These are phyloP conservation scores for Salisapilia sapeloensis DNA, from an alignment of 352 stramenopile genomes.

Conservation along the genomic window DNA sequence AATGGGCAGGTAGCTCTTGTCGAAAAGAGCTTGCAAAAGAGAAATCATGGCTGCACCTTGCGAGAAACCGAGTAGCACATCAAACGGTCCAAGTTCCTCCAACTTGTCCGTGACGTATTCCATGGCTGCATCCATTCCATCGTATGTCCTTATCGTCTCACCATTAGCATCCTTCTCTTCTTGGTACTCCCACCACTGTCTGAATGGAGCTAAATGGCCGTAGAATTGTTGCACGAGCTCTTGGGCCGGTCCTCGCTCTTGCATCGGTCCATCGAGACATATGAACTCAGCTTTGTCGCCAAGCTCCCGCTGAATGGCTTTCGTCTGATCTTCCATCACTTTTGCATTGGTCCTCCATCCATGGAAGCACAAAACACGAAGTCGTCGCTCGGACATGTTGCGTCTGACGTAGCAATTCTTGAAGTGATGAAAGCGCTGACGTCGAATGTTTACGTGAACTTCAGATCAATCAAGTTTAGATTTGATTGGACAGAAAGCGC, in stretches of 20 bases:
- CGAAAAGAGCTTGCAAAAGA: no score
- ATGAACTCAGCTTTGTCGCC: conserved; percentile 33
- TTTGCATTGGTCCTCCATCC: conserved; percentile 58
- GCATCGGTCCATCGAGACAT: conserved; percentile 47
- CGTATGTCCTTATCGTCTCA: conserved; percentile 9
- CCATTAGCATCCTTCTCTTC: no score
- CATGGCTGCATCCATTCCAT: conserved; percentile 14
- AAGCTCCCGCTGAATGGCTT: conserved; percentile 34
- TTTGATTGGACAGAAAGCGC: no score
- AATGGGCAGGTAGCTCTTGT: no score
- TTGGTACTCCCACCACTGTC: conserved; percentile 78
- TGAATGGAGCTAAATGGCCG: conserved; percentile 33
- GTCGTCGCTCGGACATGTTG: no score
- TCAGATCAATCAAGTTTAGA: no score
- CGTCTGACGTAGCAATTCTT: no score
- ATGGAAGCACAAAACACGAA: conserved; percentile 66
- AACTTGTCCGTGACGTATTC: conserved; percentile 45
- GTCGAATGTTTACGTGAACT: no score
- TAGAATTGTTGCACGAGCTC: conserved; percentile 47
- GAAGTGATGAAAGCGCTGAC: no score
- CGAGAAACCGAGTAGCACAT: conserved; percentile 63
- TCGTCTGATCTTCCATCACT: conserved; percentile 39
- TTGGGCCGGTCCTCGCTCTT: conserved; percentile 27
- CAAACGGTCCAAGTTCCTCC: conserved; percentile 36
- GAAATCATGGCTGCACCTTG: conserved; percentile 57